A percentile compares a stretch with the other conserved stretches of the same genome.
Conservation (phyloP, 2,329 filamentous ascomycete genomes). For the Fusarium sp. region DNA sequence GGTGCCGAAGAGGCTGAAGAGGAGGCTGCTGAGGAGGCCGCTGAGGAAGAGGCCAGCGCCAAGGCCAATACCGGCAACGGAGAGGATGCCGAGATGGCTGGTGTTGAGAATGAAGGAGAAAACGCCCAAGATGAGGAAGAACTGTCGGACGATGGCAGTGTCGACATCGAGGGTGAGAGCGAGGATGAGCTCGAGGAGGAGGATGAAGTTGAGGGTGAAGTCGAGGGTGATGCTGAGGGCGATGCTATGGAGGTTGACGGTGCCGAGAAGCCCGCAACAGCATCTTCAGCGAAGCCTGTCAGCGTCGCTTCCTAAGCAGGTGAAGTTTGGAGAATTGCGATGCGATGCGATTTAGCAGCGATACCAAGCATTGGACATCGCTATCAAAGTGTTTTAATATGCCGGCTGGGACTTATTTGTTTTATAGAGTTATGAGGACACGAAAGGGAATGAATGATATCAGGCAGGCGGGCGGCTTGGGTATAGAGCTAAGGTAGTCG, state of each 20-base stretch:
- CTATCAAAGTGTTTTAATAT: slow-evolving; percentile 38
- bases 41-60: slow-evolving; percentile 59
- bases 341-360: slow-evolving; percentile 32
- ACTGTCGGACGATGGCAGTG: slow-evolving; percentile 79
- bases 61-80: slow-evolving; percentile 62
- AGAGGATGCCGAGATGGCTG: slow-evolving; percentile 83
- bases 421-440: slow-evolving; percentile 52
- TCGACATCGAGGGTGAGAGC: slow-evolving; percentile 83
- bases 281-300: slow-evolving; percentile 53
- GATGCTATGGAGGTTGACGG: slow-evolving; percentile 67
- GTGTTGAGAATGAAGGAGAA: slow-evolving; percentile 67
- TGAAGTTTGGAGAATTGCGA: slow-evolving; percentile 10
- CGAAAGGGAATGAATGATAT: slow-evolving; percentile 52
- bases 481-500: slow-evolving; percentile 32
- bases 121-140: slow-evolving; percentile 73
- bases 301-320: slow-evolving; percentile 52
- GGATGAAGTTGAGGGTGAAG: slow-evolving; percentile 69
- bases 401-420: slow-evolving; percentile 39
- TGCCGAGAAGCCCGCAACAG: slow-evolving; percentile 53
- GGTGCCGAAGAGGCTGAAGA: slow-evolving; percentile 90
- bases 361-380: slow-evolving; percentile 39
- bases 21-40: slow-evolving; percentile 69
- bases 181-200: slow-evolving; percentile 79
- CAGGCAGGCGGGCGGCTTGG: slow-evolving; percentile 34
- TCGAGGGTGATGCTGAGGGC: slow-evolving; percentile 54